phyloP scores from a whole-genome alignment of 805 yeast species.

The Kodamaea hsintzibuensis region DNA sequence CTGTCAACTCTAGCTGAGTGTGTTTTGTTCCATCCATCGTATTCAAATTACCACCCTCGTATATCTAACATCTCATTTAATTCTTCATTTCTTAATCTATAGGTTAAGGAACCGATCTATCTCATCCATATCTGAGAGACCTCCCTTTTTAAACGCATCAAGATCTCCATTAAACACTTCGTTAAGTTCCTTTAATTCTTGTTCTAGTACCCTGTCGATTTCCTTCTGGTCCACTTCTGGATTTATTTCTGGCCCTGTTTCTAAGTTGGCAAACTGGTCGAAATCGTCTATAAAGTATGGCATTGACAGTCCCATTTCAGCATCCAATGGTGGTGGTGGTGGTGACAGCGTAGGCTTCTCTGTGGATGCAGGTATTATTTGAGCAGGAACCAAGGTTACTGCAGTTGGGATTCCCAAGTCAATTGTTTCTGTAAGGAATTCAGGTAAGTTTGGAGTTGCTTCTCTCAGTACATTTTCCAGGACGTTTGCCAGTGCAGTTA shows the following conservation, averaged over 20 bases:
- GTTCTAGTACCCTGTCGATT: conserved; percentile 8
- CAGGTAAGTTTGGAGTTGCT: background rate
- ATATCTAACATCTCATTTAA: no score
- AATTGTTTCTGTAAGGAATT: background rate
- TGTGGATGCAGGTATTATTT: background rate
- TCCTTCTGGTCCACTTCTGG: conserved; percentile 1
- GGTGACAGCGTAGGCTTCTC: background rate
- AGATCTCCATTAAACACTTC: conserved; percentile 12
- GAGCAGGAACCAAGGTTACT: background rate
- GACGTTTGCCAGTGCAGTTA: background rate
- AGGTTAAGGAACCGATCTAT: conserved; percentile 8
- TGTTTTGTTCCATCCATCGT: no score
- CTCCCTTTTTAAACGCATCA: conserved; percentile 5
- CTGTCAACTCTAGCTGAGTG: no score
- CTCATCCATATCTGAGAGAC: conserved; percentile 6
- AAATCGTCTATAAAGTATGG: conserved; percentile 9
- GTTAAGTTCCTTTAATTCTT: conserved; percentile 10
- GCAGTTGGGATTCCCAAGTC: background rate
- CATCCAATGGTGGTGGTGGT: conserved; percentile 7
- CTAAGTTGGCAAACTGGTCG: conserved; percentile 3
- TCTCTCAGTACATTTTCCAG: background rate
- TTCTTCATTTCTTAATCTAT: background rate
- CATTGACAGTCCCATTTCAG: conserved; percentile 7
- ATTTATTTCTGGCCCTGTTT: background rate
- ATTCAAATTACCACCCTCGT: no score